A percentile compares a stretch with the other conserved stretches of the same genome.
phyloP scores from a whole-genome alignment of 2,329 filamentous ascomycete genomes.

The Zalaria obscura region DNA sequence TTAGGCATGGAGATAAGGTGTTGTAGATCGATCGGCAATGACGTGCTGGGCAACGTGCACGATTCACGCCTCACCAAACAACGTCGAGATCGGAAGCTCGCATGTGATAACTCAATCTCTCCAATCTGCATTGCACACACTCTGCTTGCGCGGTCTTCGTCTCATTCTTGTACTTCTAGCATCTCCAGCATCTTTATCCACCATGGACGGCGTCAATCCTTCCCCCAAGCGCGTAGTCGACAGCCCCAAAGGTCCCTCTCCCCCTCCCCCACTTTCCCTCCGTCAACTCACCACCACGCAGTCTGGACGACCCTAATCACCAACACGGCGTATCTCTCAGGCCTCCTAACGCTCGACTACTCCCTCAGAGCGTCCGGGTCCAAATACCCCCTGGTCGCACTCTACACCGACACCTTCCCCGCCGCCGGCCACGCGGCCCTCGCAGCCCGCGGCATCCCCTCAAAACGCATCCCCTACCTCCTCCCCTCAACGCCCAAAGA shows the following conservation, averaged over 20 bases:
- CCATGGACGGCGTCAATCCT: constrained; percentile 12
- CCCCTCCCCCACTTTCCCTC: background rate
- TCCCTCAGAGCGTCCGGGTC: constrained; percentile 53
- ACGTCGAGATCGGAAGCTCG: too few species aligned
- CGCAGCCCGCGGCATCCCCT: constrained; percentile 51
- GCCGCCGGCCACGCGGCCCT: constrained; percentile 54
- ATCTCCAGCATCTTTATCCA: background rate
- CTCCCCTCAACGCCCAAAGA: constrained; percentile 54
- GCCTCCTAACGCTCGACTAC: constrained; percentile 68
- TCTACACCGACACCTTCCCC: constrained; percentile 71
- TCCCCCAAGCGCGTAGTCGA: constrained; percentile 17
- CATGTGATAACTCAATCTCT: too few species aligned
- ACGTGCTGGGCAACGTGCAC: too few species aligned
- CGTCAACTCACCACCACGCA: constrained; percentile 18
- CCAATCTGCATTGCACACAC: too few species aligned
- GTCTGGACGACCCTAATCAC: constrained; percentile 86
- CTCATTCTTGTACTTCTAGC: too few species aligned
- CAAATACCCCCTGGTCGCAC: constrained; percentile 64
- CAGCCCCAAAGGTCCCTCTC: constrained; percentile 7
- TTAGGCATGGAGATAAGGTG: too few species aligned
- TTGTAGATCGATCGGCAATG: too few species aligned
- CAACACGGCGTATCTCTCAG: constrained; percentile 67
- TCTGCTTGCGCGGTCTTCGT: too few species aligned
- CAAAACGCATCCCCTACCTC: constrained; percentile 58
- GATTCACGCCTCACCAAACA: too few species aligned